Base-by-base conservation (phyloP, 768 basidiomycete genomes). In the Boletus tomentosulus region DNA sequence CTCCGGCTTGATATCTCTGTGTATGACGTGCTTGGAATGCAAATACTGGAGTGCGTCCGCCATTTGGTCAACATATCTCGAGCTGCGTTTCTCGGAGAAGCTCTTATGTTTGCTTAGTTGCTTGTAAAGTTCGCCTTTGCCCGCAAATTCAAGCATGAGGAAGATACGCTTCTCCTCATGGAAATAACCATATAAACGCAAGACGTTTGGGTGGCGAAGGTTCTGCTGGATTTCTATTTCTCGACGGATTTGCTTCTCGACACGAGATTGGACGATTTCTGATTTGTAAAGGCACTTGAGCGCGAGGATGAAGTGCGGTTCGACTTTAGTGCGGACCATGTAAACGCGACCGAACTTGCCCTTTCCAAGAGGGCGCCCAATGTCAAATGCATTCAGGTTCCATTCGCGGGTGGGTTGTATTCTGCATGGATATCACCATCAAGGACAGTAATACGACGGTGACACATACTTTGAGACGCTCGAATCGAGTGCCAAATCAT, bases 221-320 rank as follows among this genome's bases (percentile, higher is more conserved):
- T 98, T 95, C 66, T 92, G 89, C 62, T 98, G 96, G 54, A 99
- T 98, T 69, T 98, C 97, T 62, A 99, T 98, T 71, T 99, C 97
- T 50, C 97, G 83, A 35, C 97, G 83, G 56, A 95, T 90, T 70
- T 99, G 97, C 67, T 96, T 98, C 76, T 98, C 96, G 45, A 98
- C 94, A 60, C 85, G 84, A 57, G 85, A 85, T 61, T 89, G 80
- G 44, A 98, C 84, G 65, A 99, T 89, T 73, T 99, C 97, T 50
- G 89, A 87, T 75, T 98, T 99, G 80, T 95, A 95, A 52, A 98
- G 78, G 57, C 91, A 94, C 73, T 98, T 98, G 72, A 98, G 84
- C 24, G 96, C 96, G 63, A 98, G 84, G 67, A 98, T 96, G 76
- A 90, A 98, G 55, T 86, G 83, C 1, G 94, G 92, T 55, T 86